These are phyloP conservation scores for Erodium maritimum DNA, from an alignment of 345 rosid genomes.

Conservation along the genomic window DNA sequence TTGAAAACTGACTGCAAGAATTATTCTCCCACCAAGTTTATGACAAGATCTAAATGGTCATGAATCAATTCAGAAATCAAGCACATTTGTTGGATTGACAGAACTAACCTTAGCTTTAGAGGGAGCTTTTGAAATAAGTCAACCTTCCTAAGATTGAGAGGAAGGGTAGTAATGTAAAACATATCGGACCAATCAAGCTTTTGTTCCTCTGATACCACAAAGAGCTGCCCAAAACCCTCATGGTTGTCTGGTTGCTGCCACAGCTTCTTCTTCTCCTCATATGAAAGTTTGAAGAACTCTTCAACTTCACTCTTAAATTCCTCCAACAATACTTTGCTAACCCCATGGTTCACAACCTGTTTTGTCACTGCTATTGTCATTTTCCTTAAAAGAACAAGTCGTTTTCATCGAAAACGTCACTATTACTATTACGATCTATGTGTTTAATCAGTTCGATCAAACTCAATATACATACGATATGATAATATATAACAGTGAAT, in stretches of 20 bases:
- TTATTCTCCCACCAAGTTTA: too few species aligned
- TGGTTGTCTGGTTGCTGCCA: conserved; percentile 42
- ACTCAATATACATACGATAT: too few species aligned
- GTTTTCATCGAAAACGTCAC: neutral
- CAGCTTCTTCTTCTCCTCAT: conserved; percentile 31
- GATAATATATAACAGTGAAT: too few species aligned
- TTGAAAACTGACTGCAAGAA: too few species aligned
- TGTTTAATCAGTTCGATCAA: too few species aligned
- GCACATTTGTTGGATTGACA: too few species aligned
- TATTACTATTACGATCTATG: too few species aligned
- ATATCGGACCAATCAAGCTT: conserved; percentile 52
- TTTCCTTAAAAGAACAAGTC: neutral
- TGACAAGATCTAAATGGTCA: too few species aligned
- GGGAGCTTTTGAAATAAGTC: conserved; percentile 32
- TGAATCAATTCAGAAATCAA: too few species aligned
- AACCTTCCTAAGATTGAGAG: conserved; percentile 17
- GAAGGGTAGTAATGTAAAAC: conserved; percentile 33
- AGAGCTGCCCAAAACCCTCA: conserved; percentile 43
- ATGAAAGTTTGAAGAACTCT: conserved; percentile 32
- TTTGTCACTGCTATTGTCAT: neutral
- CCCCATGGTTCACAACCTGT: conserved; percentile 32
- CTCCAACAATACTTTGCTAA: conserved; percentile 23
- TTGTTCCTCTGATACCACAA: conserved; percentile 42
- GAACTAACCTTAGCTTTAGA: conserved; percentile 26
- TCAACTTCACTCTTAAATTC: conserved; percentile 24